Evolutionary conservation across 2,329 filamentous ascomycete genomes (phyloP).

Genomic region (Periconia digitata): DNA sequence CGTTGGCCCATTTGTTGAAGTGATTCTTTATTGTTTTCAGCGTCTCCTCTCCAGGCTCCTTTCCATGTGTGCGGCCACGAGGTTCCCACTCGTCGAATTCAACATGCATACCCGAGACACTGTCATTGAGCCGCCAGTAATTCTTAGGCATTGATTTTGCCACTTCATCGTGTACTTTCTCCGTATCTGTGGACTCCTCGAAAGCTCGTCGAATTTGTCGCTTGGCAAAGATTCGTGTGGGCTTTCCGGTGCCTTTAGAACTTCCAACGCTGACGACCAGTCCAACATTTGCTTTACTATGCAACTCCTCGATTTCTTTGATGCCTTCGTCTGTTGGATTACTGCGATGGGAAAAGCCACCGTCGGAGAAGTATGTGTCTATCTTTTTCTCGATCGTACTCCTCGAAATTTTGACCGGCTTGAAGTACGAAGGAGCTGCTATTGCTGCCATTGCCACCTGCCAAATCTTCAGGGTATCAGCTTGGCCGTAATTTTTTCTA

Average conservation of each 20-base stretch:
- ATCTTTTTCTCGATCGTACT: not conserved
- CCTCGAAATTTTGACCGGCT: not conserved
- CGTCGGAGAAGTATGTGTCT: slow-evolving; percentile 4
- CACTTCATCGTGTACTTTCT: not conserved
- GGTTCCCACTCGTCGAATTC: slow-evolving; percentile 9
- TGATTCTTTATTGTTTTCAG: not conserved
- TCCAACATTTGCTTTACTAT: slow-evolving; percentile 4
- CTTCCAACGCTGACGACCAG: slow-evolving; percentile 8
- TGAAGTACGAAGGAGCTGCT: slow-evolving; percentile 9
- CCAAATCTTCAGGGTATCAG: slow-evolving; percentile 5
- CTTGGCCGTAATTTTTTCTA: slow-evolving; percentile 3
- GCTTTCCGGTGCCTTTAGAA: not conserved
- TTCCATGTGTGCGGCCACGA: not conserved
- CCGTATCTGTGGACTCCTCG: slow-evolving; percentile 1
- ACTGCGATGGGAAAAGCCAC: slow-evolving; percentile 6
- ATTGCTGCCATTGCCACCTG: slow-evolving; percentile 8
- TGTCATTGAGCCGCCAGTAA: slow-evolving; percentile 9
- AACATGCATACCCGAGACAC: not conserved
- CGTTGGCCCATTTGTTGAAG: slow-evolving; percentile 1
- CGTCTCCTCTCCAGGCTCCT: slow-evolving; percentile 2
- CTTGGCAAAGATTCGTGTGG: too few relatives aligned
- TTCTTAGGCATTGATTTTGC: not conserved
- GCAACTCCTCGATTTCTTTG: slow-evolving; percentile 4
- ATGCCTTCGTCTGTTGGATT: slow-evolving; percentile 6
- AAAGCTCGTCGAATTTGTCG: too few relatives aligned